These are phyloP conservation scores for Pseudonectria foliicola DNA, from an alignment of 2,329 filamentous ascomycete species.

Conservation along the genomic window DNA sequence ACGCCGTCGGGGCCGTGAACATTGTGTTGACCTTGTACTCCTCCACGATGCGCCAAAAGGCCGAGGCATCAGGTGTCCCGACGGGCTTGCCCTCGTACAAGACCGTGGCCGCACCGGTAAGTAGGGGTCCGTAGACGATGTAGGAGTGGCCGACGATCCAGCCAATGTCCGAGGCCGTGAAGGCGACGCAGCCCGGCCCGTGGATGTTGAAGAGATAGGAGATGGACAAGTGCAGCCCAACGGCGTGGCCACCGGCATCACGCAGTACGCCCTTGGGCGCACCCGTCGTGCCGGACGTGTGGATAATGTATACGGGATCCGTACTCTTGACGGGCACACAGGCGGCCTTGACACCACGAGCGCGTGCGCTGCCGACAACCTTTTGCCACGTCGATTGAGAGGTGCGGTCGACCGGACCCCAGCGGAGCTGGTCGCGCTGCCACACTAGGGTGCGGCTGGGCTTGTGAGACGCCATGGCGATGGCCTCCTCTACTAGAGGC, in stretches of 20 bases:
- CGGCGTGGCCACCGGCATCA: conserved; percentile 79
- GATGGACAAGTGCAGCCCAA: conserved; percentile 75
- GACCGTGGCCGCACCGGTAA: conserved; percentile 78
- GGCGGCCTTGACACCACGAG: conserved; percentile 59
- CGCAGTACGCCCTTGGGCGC: conserved; percentile 76
- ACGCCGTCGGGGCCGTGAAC: conserved; percentile 80
- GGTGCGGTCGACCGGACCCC: conserved; percentile 62
- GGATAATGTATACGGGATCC: conserved; percentile 84
- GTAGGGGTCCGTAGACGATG: conserved; percentile 81
- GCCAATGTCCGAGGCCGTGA: conserved; percentile 79
- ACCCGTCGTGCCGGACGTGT: conserved; percentile 79
- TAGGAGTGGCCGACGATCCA: conserved; percentile 70
- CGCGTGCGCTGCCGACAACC: conserved; percentile 62
- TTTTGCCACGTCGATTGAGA: conserved; percentile 72
- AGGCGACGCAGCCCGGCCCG: conserved; percentile 69
- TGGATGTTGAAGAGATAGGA: conserved; percentile 76
- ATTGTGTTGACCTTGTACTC: conserved; percentile 79
- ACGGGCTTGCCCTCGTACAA: conserved; percentile 93
- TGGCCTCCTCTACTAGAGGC: conserved; percentile 67
- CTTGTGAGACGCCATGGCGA: conserved; percentile 61
- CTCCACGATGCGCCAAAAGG: conserved; percentile 81
- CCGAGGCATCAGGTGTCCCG: conserved; percentile 78
- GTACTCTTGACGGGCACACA: conserved; percentile 72
- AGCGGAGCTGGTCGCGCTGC: conserved; percentile 71
- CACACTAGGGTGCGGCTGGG: conserved; percentile 69